Base-by-base conservation (phyloP, 495 filamentous ascomycete genomes). In the Recurvomyces mirabilis region DNA sequence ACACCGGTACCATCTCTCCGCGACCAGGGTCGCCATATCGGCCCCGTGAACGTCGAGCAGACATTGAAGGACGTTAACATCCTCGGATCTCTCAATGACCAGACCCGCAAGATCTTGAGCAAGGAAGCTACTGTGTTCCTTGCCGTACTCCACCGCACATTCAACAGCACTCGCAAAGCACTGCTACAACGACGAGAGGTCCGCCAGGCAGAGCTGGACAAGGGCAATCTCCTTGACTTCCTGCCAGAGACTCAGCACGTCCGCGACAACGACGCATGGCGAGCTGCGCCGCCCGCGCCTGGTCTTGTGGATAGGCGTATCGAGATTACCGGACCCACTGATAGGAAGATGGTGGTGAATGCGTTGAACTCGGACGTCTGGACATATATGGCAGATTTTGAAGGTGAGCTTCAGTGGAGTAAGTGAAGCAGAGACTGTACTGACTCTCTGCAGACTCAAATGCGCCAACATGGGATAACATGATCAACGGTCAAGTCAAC, bases 351-450 rank as follows among this genome's bases (percentile, higher is more conserved):
- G 91, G 87, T 99, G 29, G 85, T 99, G 43, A 99, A 99, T 65
- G 91, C 91, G 5, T 58, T 99, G 62, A 99, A 99, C 65, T 81
- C 89, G 28, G 77, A 96, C 59, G 93, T 96, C 15, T 99, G 85
- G 86, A 96, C 91, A 22, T 99, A 99, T 62, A 99, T 99, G 91
- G 93, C 91, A 21, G 91, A 99, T 69, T 91, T 99, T 45, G 91
- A 99, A 68, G 87, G 87, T 87, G n/a, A 62, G 38, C 68, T 42
- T 11, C 9, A 37, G 12, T 22, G 32, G 3, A 12, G 21, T 21
- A 33, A 20, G n/a, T 2, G 25, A 3, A 7, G 23, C 2, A 2
- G 21, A 15, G 7, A 24, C 20, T 3, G 4, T 12, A 13, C 7
- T 11, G 26, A 29, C 11, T 7, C 12, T 22, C 14, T 37, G 10